phyloP scores from a whole-genome alignment of 306 rosid species.

The Alnus rubra region DNA sequence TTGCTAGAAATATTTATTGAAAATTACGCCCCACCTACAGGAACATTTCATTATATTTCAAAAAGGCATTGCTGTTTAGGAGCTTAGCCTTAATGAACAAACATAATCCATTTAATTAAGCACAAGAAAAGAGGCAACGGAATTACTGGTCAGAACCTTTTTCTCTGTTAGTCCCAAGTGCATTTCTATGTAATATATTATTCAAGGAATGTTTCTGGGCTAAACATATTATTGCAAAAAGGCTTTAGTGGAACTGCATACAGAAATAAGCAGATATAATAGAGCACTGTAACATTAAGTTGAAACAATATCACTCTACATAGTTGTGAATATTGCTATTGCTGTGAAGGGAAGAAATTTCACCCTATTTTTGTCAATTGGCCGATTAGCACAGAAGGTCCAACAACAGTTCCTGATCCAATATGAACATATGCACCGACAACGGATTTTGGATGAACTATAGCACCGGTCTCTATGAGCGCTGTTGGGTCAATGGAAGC shows the following conservation, averaged over 20 bases:
- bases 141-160: too few species aligned
- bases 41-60: slow-evolving; percentile 15
- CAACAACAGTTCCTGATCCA: slow-evolving; percentile 80
- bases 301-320: background rate
- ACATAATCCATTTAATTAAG: slow-evolving; percentile 1
- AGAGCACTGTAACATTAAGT: background rate
- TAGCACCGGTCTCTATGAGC: slow-evolving; percentile 66
- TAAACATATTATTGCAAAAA: background rate
- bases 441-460: slow-evolving; percentile 67
- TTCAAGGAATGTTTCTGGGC: too few species aligned
- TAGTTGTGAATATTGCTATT: background rate
- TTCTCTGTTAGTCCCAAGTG: too few species aligned
- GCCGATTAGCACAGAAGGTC: slow-evolving; percentile 66
- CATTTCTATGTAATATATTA: too few species aligned
- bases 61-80: background rate
- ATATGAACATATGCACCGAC: slow-evolving; percentile 57
- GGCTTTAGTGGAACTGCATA: background rate
- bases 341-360: background rate
- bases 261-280: background rate
- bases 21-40: background rate
- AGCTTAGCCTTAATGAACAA: slow-evolving; percentile 13
- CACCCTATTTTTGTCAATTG: slow-evolving; percentile 74
- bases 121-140: background rate
- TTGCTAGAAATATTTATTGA: background rate
- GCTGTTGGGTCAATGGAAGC: slow-evolving; percentile 69